Evolutionary conservation across 768 basidiomycete species (phyloP).

Genomic region (Auriscalpium vulgare): DNA sequence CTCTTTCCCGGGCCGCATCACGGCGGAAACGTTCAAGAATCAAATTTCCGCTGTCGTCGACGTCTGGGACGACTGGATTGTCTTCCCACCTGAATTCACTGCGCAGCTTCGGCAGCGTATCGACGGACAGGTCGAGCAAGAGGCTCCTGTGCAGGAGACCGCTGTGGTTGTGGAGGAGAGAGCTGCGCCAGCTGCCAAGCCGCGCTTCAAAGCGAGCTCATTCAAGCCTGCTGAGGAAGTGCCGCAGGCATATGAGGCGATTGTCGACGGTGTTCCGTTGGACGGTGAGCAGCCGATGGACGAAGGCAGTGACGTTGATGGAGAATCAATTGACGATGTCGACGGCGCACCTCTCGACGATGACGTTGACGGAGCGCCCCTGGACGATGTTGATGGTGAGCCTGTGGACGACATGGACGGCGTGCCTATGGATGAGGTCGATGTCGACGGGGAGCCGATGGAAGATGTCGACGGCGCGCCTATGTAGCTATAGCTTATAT

Average conservation of each 20-base stretch:
- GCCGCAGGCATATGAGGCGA: constrained; percentile 17
- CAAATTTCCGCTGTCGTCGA: constrained; percentile 87
- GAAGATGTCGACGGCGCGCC: constrained; percentile 27
- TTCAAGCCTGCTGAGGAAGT: constrained; percentile 62
- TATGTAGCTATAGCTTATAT: constrained; percentile 8
- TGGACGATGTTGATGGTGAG: constrained; percentile 26
- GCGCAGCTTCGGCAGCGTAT: constrained; percentile 63
- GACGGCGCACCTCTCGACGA: constrained; percentile 38
- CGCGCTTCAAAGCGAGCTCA: constrained; percentile 69
- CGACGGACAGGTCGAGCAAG: constrained; percentile 45
- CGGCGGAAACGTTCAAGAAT: constrained; percentile 92
- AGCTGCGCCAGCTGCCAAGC: constrained; percentile 28
- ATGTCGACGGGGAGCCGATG: constrained; percentile 14
- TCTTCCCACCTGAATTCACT: constrained; percentile 86
- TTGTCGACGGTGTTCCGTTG: constrained; percentile 35
- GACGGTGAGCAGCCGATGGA: constrained; percentile 31
- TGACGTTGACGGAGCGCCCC: constrained; percentile 32
- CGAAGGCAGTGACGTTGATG: constrained; percentile 43
- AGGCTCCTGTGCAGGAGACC: constrained; percentile 12
- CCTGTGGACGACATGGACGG: constrained; percentile 27
- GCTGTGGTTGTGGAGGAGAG: constrained; percentile 20
- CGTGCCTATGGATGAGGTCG: constrained; percentile 23
- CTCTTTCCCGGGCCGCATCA: constrained; percentile 92
- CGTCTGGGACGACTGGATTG: constrained; percentile 98
- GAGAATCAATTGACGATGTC: constrained; percentile 39